Conservation (phyloP, 176 grass and related monocot genomes). For the Themeda triandra region DNA sequence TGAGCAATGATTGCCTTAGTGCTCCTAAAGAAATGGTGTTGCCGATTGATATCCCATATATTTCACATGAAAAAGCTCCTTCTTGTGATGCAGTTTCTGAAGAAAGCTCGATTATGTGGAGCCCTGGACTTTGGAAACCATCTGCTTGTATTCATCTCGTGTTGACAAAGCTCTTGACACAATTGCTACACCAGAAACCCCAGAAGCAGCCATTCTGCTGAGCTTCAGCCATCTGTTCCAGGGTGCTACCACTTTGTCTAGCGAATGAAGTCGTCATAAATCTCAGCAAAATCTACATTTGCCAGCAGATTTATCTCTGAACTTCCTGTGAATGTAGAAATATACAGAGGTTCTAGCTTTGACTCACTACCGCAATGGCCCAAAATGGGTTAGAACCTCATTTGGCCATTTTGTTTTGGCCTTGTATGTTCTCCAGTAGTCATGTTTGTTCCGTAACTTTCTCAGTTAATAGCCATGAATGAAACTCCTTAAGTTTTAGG, state of each 20-base stretch:
- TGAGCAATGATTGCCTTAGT: neutral
- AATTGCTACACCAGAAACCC: neutral
- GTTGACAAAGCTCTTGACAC: neutral
- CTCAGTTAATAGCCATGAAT: neutral
- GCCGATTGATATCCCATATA: neutral
- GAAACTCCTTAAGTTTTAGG: neutral
- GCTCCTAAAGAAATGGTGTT: neutral
- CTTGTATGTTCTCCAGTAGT: neutral
- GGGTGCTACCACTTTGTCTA: neutral
- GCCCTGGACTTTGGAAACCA: constrained; percentile 8
- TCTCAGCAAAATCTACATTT: neutral
- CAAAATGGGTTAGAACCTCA: neutral
- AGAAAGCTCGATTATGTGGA: neutral
- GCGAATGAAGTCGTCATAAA: neutral
- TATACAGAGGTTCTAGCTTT: neutral
- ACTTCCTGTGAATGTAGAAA: constrained; percentile 24
- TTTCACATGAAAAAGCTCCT: neutral
- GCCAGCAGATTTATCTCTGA: constrained; percentile 5
- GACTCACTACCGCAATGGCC: neutral
- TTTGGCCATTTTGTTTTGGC: neutral
- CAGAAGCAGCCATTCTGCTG: neutral
- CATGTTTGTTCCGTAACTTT: neutral
- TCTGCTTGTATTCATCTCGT: neutral
- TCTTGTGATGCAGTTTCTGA: constrained; percentile 15
- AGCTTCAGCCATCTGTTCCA: neutral